Percentiles rank a stretch among this genome's conserved stretches.
These are phyloP conservation scores for Calonectria honghensis DNA, from an alignment of 2,329 filamentous ascomycete genomes.

Conservation along the genomic window DNA sequence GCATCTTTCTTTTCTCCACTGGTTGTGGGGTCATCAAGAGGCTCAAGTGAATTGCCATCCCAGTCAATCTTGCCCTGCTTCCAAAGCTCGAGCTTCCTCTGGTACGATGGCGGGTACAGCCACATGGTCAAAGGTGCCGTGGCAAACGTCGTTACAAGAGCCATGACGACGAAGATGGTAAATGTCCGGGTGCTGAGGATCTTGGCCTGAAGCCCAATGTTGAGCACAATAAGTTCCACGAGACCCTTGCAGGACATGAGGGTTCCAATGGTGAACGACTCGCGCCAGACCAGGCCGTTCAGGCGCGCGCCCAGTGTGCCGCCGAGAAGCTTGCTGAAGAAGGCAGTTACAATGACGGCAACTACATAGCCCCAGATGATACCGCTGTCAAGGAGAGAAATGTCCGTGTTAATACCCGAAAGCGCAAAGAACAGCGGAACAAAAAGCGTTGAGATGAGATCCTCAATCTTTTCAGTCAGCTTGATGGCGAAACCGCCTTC, in stretches of 20 bases:
- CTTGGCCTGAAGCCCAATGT: constrained; percentile 40
- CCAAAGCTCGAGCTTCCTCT: constrained; percentile 70
- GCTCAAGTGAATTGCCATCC: constrained; percentile 68
- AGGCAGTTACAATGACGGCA: constrained; percentile 86
- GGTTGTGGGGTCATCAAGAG: not conserved
- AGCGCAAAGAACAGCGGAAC: constrained; percentile 94
- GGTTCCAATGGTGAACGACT: constrained; percentile 89
- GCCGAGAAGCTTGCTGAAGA: constrained; percentile 88
- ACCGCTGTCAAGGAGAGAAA: constrained; percentile 87
- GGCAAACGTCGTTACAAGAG: constrained; percentile 86
- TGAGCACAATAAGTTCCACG: constrained; percentile 88
- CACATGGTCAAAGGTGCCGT: constrained; percentile 84
- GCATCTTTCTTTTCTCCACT: constrained; percentile 11
- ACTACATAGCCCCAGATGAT: constrained; percentile 93
- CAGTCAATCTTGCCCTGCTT: constrained; percentile 92
- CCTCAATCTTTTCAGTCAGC: constrained; percentile 93
- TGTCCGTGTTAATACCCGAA: constrained; percentile 89
- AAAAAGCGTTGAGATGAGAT: constrained; percentile 88
- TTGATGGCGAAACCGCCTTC: constrained; percentile 93
- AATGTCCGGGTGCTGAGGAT: constrained; percentile 77
- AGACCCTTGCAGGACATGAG: constrained; percentile 98
- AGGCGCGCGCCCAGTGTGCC: constrained; percentile 85
- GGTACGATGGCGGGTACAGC: constrained; percentile 81
- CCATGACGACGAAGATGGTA: constrained; percentile 96
- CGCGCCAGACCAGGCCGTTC: constrained; percentile 84